Base-by-base conservation (phyloP, 495 filamentous ascomycete species). In the Podospora pseudopauciseta region DNA sequence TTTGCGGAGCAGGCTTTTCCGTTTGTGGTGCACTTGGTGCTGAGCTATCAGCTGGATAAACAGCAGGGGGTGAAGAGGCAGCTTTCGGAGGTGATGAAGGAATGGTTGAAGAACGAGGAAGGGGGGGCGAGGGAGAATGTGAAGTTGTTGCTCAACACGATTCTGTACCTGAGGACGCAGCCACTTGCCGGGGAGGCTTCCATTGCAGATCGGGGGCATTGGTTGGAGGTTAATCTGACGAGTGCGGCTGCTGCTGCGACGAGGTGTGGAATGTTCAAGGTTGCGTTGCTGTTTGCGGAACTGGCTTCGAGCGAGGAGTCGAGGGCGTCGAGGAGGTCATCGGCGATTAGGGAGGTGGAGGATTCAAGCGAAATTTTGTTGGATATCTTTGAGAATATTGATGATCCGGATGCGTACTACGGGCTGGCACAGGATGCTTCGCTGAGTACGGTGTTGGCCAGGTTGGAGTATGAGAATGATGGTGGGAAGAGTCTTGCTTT, bases 371-470 rank as follows among this genome's bases (percentile, higher is more conserved):
- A 90, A 9, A 81, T 95, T 19, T 76, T 97, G 6, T 84, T 97
- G 67, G 80, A 86, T 9, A 91, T 98, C 2, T 99, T 92, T 75
- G 89, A 90, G 76, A 91, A 92, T 67, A 90, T 98, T 53, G 94
- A 97, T 77, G 95, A 99, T 75, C 94, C 93, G 16, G 95, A 99
- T 75, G 88, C 94, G 19, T 98, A 94, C 76, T 98, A 99, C 73
- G 95, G 95, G n/a, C 88, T 98, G 23, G 85, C 90, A 60, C 91
- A 96, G 75, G 86, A 84, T 26, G 86, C 92, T 13, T 91, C 87
- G 60, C 79, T 99, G 55, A 81, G 84, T 18, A 90, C 90, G 0
- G 89, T 97, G 7, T 83, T 97, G 70, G 87, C 90, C 28, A 88
- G 89, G 30, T 84, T 97, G n/a, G 93, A 97, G 71, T 94, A 97